A percentile compares a stretch with the other conserved stretches of the same genome.
These are phyloP conservation scores for Prunella vulgaris DNA, from an alignment of 257 asterid genomes.

Conservation along the genomic window DNA sequence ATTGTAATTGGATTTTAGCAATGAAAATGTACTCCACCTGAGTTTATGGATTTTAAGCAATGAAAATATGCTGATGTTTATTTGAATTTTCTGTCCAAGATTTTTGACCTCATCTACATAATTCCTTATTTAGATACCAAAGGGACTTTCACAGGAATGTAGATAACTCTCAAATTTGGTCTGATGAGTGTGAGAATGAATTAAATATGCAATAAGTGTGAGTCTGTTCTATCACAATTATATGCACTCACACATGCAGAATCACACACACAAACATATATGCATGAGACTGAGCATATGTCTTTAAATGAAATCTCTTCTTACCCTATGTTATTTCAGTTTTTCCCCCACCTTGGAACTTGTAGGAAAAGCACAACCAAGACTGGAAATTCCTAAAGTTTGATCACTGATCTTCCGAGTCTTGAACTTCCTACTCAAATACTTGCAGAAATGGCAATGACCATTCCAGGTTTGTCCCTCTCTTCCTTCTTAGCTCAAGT, in stretches of 20 bases:
- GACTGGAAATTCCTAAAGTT: slow-evolving; percentile 11
- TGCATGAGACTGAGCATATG: not conserved
- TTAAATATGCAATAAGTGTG: not conserved
- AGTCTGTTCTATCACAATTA: not conserved
- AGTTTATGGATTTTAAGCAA: not conserved
- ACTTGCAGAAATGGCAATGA: slow-evolving; percentile 66
- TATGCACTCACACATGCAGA: not conserved
- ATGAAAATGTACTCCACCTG: not conserved
- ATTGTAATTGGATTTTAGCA: not conserved
- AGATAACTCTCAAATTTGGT: not conserved
- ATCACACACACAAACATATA: not conserved
- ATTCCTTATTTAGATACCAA: not conserved
- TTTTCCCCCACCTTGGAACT: not conserved
- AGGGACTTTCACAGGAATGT: not conserved
- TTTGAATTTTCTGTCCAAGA: not conserved
- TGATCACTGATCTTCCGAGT: not conserved
- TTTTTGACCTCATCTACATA: not conserved
- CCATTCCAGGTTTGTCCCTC: slow-evolving; percentile 61
- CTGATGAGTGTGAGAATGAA: slow-evolving; percentile 6
- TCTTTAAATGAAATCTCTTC: not conserved
- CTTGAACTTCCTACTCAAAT: slow-evolving; percentile 8
- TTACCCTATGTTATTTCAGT: not conserved
- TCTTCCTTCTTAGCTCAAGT: not conserved
- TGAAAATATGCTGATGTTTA: not conserved
- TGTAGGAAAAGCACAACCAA: slow-evolving; percentile 11